Conservation (phyloP, 805 yeast genomes). For the Kurtzmaniella cleridarum region DNA sequence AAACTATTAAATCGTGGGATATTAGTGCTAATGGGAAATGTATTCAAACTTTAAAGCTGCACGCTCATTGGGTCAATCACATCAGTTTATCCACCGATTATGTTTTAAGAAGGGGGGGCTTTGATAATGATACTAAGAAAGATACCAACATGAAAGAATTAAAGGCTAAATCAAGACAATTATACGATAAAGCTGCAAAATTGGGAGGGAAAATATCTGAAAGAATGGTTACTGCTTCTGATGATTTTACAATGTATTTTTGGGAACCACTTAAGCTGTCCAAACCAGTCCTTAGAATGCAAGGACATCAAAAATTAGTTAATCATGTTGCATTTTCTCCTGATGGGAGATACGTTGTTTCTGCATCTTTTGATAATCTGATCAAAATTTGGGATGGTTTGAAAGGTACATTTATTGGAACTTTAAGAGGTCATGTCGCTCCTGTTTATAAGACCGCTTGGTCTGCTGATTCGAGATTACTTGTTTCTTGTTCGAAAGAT, state of each 20-base stretch:
- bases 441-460: slow-evolving; percentile 97
- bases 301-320: slow-evolving; percentile 95
- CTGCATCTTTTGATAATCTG: slow-evolving; percentile 93
- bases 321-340: slow-evolving; percentile 96
- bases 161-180: slow-evolving; percentile 47
- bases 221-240: slow-evolving; percentile 89
- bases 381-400: slow-evolving; percentile 95
- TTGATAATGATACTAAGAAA: slow-evolving; percentile 50
- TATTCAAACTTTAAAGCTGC: slow-evolving; percentile 73
- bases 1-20: slow-evolving; percentile 90
- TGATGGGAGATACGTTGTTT: slow-evolving; percentile 84
- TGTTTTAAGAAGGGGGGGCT: slow-evolving; percentile 82
- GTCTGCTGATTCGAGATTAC: slow-evolving; percentile 89
- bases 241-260: slow-evolving; percentile 94
- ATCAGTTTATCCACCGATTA: slow-evolving; percentile 87
- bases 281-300: slow-evolving; percentile 89
- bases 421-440: slow-evolving; percentile 95
- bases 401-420: slow-evolving; percentile 82
- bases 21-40: slow-evolving; percentile 67
- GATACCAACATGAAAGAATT: slow-evolving; percentile 20
- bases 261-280: slow-evolving; percentile 85
- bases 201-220: slow-evolving; percentile 56
- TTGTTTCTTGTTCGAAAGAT: slow-evolving; percentile 93
- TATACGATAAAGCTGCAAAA: slow-evolving; percentile 59
- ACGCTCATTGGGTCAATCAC: slow-evolving; percentile 98